phyloP scores from a whole-genome alignment of 257 asterid species.

The Solanum chiquidenum region DNA sequence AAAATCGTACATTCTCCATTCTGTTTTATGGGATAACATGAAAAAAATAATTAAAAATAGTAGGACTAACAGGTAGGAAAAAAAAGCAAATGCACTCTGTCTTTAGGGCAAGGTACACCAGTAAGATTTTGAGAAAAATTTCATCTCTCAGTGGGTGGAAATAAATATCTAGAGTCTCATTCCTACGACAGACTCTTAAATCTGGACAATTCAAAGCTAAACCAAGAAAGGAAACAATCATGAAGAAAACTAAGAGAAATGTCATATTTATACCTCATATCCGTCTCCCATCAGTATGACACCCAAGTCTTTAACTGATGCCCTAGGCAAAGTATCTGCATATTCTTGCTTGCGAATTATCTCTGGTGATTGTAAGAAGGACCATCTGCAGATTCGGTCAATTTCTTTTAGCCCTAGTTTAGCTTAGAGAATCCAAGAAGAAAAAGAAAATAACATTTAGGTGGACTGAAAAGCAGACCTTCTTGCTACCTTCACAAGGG shows the following conservation, averaged over 20 bases:
- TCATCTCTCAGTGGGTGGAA: background rate
- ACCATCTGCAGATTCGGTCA: conserved; percentile 53
- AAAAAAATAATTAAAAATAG: background rate
- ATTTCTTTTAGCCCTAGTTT: background rate
- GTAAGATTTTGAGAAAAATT: background rate
- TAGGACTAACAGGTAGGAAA: background rate
- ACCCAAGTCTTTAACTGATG: conserved; percentile 82
- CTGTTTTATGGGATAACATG: background rate
- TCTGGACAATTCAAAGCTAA: background rate
- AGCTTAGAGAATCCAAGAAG: background rate
- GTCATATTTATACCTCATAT: conserved; percentile 47
- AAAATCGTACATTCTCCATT: background rate
- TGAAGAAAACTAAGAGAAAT: background rate
- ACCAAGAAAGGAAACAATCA: background rate
- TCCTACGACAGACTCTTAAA: background rate
- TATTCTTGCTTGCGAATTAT: conserved; percentile 66
- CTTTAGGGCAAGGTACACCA: background rate
- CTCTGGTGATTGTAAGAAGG: conserved; percentile 64
- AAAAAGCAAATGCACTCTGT: background rate
- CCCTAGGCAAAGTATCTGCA: conserved; percentile 64
- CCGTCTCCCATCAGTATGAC: conserved; percentile 79
- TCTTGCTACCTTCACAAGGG: conserved; percentile 82
- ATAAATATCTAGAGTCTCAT: background rate
- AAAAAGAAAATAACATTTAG: background rate
- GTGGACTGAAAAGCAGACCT: conserved; percentile 41